These are phyloP conservation scores for Ophiostoma montium DNA, from an alignment of 2,329 filamentous ascomycete species.

Conservation along the genomic window DNA sequence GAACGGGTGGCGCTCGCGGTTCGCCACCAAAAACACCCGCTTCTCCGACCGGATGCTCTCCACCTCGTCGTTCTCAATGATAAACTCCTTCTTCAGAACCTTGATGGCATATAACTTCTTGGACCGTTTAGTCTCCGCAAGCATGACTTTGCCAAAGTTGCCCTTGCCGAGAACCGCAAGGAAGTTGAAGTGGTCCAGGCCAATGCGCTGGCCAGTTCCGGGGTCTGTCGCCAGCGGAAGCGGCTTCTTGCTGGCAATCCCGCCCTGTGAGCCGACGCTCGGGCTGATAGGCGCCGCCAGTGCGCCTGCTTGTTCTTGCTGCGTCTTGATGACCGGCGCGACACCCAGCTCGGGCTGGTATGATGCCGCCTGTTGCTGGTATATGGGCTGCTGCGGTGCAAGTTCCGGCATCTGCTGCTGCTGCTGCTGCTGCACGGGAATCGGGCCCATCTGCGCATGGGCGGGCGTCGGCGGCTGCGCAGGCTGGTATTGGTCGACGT, in stretches of 20 bases:
- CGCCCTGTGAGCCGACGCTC: slow-evolving; percentile 15
- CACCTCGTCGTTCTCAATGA: slow-evolving; percentile 98
- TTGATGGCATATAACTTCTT: slow-evolving; percentile 96
- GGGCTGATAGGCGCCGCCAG: slow-evolving; percentile 23
- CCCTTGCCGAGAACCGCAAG: slow-evolving; percentile 94
- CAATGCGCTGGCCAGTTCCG: slow-evolving; percentile 72
- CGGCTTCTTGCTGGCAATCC: slow-evolving; percentile 32
- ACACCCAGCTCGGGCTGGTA: slow-evolving; percentile 18
- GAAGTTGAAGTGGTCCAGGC: slow-evolving; percentile 98
- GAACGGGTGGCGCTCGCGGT: slow-evolving; percentile 94
- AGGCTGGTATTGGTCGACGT: slow-evolving; percentile 35
- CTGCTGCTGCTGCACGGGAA: slow-evolving; percentile 10
- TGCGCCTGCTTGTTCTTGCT: slow-evolving; percentile 21
- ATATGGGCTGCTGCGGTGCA: slow-evolving; percentile 11
- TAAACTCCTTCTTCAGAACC: slow-evolving; percentile 98
- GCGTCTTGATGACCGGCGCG: slow-evolving; percentile 24
- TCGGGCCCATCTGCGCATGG: slow-evolving; percentile 13
- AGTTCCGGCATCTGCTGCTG: not conserved
- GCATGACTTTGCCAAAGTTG: slow-evolving; percentile 99
- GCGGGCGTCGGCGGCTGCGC: slow-evolving; percentile 22
- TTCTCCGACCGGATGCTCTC: slow-evolving; percentile 97
- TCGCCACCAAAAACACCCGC: slow-evolving; percentile 90
- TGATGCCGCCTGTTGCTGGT: slow-evolving; percentile 15
- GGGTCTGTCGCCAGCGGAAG: slow-evolving; percentile 57
- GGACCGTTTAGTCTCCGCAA: slow-evolving; percentile 88